Evolutionary conservation across 1,284 basidiomycete species (phyloP).

Genomic region (Cutaneotrichosporon mucoides): DNA sequence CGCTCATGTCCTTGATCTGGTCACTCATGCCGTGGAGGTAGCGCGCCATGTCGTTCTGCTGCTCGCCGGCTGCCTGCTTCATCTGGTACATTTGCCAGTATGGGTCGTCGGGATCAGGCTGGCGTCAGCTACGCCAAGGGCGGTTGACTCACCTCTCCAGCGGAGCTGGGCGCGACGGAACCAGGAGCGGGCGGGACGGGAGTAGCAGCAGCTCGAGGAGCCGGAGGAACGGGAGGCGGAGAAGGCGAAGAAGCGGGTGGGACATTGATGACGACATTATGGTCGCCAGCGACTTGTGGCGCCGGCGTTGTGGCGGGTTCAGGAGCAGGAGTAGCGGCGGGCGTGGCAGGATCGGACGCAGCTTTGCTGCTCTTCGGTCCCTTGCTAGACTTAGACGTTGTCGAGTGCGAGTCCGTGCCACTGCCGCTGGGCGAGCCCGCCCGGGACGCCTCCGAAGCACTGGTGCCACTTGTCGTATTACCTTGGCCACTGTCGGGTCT

Average conservation of each 20-base stretch:
- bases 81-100: neutral
- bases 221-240: neutral
- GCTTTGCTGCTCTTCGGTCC: neutral
- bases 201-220: neutral
- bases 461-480: constrained; percentile 3
- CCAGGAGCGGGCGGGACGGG: neutral
- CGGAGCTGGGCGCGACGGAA: no score
- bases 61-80: constrained; percentile 7
- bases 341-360: neutral
- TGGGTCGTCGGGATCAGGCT: neutral
- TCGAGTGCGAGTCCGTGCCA: neutral
- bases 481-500: neutral
- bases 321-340: neutral
- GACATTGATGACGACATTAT: constrained; percentile 7
- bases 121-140: no score
- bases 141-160: no score
- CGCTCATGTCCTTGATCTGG: constrained; percentile 38
- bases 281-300: neutral
- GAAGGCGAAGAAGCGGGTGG: neutral
- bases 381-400: neutral
- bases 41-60: constrained; percentile 35
- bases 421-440: neutral
- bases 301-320: no score
- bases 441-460: neutral
- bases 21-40: constrained; percentile 46